These are phyloP conservation scores for Diplodia corticola DNA, from an alignment of 2,329 filamentous ascomycete genomes.

Conservation along the genomic window DNA sequence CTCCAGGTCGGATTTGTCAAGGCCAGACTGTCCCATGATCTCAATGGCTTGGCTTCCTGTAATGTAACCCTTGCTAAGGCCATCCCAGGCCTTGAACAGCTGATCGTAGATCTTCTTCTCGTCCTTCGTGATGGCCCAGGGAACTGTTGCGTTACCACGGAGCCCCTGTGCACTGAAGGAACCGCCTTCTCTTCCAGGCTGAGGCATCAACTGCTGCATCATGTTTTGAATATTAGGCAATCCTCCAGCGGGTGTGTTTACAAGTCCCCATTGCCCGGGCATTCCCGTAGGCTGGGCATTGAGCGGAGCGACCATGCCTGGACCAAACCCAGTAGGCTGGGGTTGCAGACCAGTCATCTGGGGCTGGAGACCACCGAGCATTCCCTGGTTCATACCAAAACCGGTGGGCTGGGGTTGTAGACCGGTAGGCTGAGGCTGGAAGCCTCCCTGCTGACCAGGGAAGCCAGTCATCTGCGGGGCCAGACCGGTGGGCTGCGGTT, in stretches of 20 bases:
- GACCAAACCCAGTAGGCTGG: constrained; percentile 51
- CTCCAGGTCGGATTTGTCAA: constrained; percentile 88
- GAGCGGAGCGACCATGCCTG: constrained; percentile 64
- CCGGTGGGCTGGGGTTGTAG: constrained; percentile 73
- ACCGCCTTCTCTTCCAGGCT: constrained; percentile 82
- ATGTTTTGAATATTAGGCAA: constrained; percentile 92
- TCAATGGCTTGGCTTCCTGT: constrained; percentile 91
- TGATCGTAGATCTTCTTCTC: constrained; percentile 97
- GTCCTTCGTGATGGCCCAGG: constrained; percentile 98
- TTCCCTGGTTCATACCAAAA: constrained; percentile 60
- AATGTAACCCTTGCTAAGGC: constrained; percentile 88
- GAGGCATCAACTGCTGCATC: constrained; percentile 95
- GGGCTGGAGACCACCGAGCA: constrained; percentile 74
- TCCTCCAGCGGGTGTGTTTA: constrained; percentile 86
- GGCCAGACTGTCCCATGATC: constrained; percentile 92
- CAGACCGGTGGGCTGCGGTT: constrained; percentile 51
- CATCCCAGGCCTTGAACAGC: constrained; percentile 95
- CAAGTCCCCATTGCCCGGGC: constrained; percentile 97
- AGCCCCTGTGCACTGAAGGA: constrained; percentile 80
- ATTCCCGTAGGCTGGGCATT: constrained; percentile 92
- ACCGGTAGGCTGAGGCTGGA: constrained; percentile 42
- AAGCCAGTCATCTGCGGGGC: constrained; percentile 46
- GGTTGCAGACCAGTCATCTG: constrained; percentile 71
- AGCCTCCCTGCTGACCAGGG: constrained; percentile 47
- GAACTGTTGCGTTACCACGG: constrained; percentile 90